phyloP scores from a whole-genome alignment of 495 filamentous ascomycete species.

The Hyaloscypha hepaticicola region DNA sequence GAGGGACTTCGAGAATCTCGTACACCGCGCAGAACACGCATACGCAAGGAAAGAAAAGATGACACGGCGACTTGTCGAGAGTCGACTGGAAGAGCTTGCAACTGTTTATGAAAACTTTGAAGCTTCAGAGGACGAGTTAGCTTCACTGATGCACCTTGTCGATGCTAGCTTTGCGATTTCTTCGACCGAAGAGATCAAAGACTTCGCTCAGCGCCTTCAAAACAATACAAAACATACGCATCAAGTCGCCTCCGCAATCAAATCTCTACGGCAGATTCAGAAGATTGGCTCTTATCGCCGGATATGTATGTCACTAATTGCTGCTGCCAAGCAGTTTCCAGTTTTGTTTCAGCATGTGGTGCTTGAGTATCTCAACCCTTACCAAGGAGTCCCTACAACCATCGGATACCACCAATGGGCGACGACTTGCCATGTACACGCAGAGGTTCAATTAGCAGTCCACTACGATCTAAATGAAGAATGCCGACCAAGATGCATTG shows the following conservation, averaged over 20 bases:
- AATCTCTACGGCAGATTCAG: slow-evolving; percentile 17
- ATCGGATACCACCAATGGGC: slow-evolving; percentile 20
- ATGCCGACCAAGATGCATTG: slow-evolving; percentile 11
- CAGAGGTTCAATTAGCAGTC: slow-evolving; percentile 18
- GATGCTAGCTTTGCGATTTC: slow-evolving; percentile 9
- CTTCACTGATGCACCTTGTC: slow-evolving; percentile 1
- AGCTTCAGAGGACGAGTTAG: not conserved
- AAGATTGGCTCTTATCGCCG: slow-evolving; percentile 16
- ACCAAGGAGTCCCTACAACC: slow-evolving; percentile 9
- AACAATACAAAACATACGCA: slow-evolving; percentile 4
- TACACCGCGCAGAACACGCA: slow-evolving; percentile 12
- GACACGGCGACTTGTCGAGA: not conserved
- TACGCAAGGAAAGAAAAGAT: slow-evolving; percentile 16
- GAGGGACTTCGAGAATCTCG: slow-evolving; percentile 15
- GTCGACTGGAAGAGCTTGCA: not conserved
- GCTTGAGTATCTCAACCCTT: slow-evolving; percentile 12
- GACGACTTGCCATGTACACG: slow-evolving; percentile 18
- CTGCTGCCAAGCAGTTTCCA: slow-evolving; percentile 5
- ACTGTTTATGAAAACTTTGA: slow-evolving; percentile 9
- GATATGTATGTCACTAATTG: slow-evolving; percentile 5
- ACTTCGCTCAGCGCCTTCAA: slow-evolving; percentile 12
- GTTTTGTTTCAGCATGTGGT: not conserved
- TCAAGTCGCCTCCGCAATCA: slow-evolving; percentile 17
- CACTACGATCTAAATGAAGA: slow-evolving; percentile 15
- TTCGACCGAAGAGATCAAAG: not conserved